Base-by-base conservation (phyloP, 257 asterid genomes). In the Solanum microdontum region DNA sequence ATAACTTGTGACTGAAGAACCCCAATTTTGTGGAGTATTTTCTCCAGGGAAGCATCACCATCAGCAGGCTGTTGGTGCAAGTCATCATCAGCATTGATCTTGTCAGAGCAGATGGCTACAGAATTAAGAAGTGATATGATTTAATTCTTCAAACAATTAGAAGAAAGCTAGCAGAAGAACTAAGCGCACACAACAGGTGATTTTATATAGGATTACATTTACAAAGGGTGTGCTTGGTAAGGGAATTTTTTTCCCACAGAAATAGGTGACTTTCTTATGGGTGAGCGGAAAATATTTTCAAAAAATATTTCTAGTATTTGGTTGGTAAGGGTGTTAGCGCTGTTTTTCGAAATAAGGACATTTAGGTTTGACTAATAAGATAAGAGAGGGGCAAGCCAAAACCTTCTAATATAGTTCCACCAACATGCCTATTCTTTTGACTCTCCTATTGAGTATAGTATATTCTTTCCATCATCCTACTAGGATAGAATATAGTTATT, bases 81-180 rank as follows among this genome's bases (percentile, higher is more conserved):
- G 66, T 85, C 88, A 72, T 69, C 84, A 48, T 68, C 64, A 21
- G 9, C 84, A 26, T 60, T 55, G 68, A 33, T 74, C 75, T 86
- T 86, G 14, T 70, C 89, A 12, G 72, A 32, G 84, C 84, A 91
- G 87, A 88, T 89, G 68, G 83, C 90, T 85, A 86, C 82, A 83
- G 87, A 84, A 87, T 23, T 26, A 73, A 72, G 24, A 72, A 36
- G 69, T 48, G 83, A 83, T 58, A 64, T 11, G 48, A 21, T 48
- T 37, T 82, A 66, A 9, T 21, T 64, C 60, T 30, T 88, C 62
- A 1, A 73, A 72, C 43, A 37, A 86, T 33, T 28, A 80, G 68
- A 80, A 28, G 68, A 45, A 80, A 28, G 32, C 85, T 19, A 79
- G 26, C 84, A 43, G 64, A 26, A 43, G 84, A 43, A 7, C 32